Evolutionary conservation across 192 early-diverging fungal genomes (phyloP).

Genomic region (Phycomyces nitens): DNA sequence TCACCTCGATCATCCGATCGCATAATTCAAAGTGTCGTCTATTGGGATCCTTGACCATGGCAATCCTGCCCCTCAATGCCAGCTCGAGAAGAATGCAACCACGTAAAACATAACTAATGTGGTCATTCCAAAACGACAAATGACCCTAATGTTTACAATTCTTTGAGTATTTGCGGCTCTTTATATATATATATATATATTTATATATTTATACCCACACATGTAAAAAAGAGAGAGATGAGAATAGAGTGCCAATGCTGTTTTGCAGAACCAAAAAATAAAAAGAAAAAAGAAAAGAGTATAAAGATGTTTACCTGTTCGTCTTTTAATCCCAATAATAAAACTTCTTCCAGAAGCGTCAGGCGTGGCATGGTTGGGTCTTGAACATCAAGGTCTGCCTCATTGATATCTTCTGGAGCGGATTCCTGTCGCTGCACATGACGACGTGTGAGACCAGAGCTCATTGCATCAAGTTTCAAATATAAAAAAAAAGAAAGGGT

Average conservation of each 20-base stretch:
- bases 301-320: slow-evolving; percentile 72
- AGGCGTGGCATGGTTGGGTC: slow-evolving; percentile 48
- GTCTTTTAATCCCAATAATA: slow-evolving; percentile 91
- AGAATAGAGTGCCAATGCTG: no score
- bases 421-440: neutral
- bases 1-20: slow-evolving; percentile 83
- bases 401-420: neutral
- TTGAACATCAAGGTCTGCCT: neutral
- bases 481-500: neutral
- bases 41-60: slow-evolving; percentile 78
- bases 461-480: neutral
- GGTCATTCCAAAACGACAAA: slow-evolving; percentile 98
- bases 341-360: slow-evolving; percentile 92
- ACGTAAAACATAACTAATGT: slow-evolving; percentile 92
- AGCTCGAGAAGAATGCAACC: slow-evolving; percentile 94
- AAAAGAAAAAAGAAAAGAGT: no score
- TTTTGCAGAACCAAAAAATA: no score
- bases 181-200: neutral
- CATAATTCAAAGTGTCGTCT: slow-evolving; percentile 63
- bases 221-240: no score
- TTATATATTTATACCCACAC: no score
- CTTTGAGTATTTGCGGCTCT: neutral
- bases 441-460: slow-evolving; percentile 2
- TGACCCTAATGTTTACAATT: slow-evolving; percentile 61
- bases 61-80: slow-evolving; percentile 85